Evolutionary conservation across 805 yeast genomes (phyloP).

Genomic region (Suhomyces faveliae): DNA sequence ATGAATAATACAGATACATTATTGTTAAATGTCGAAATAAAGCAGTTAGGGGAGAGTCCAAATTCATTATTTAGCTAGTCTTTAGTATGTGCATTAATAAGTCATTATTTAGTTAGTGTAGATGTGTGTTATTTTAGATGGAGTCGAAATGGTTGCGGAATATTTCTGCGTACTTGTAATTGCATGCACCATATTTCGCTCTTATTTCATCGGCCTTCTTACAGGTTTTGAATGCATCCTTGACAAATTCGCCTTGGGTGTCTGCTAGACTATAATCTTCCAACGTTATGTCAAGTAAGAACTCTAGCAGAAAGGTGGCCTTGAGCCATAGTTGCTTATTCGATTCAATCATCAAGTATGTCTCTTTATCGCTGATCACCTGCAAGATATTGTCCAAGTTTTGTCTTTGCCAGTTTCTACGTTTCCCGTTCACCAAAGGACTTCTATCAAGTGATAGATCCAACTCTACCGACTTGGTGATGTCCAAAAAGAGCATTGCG

Average conservation of each 20-base stretch:
- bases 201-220: conserved; percentile 2
- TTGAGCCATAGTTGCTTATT: conserved; percentile 25
- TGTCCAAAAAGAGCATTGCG: conserved; percentile 11
- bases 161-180: not conserved
- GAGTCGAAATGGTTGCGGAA: too few relatives aligned
- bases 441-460: conserved; percentile 2
- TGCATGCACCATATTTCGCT: not conserved
- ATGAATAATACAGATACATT: too few relatives aligned
- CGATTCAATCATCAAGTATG: conserved; percentile 17
- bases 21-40: too few relatives aligned
- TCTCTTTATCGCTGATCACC: conserved; percentile 11
- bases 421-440: not conserved
- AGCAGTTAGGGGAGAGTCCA: too few relatives aligned
- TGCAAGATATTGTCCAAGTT: conserved; percentile 9
- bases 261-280: conserved; percentile 4
- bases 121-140: too few relatives aligned
- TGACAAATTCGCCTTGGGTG: not conserved
- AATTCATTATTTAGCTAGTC: too few relatives aligned
- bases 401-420: conserved; percentile 8
- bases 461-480: conserved; percentile 13
- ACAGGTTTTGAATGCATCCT: not conserved
- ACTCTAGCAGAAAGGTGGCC: conserved; percentile 20
- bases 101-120: too few relatives aligned
- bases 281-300: conserved; percentile 19
- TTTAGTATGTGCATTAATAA: too few relatives aligned